Evolutionary conservation across 805 yeast genomes (phyloP).

Genomic region (Metschnikowia shivogae): DNA sequence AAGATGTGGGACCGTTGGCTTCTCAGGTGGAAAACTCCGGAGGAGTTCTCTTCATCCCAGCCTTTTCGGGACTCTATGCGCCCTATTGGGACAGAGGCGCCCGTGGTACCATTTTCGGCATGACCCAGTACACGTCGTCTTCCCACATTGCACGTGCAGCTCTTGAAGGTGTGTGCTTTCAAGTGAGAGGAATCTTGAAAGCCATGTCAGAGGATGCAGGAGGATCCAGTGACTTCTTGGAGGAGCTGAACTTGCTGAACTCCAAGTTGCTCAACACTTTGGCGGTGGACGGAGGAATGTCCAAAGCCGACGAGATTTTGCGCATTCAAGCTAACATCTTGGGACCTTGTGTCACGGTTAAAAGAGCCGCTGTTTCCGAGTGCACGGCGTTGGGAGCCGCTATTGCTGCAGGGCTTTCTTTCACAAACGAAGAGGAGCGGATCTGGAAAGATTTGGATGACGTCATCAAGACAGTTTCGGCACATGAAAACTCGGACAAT

Average conservation of each 20-base stretch:
- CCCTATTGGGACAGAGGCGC: slow-evolving; percentile 96
- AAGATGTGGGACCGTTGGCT: slow-evolving; percentile 88
- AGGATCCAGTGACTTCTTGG: slow-evolving; percentile 53
- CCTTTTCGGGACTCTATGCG: slow-evolving; percentile 89
- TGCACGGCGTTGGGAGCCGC: slow-evolving; percentile 97
- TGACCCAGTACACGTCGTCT: slow-evolving; percentile 89
- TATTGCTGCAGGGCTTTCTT: slow-evolving; percentile 82
- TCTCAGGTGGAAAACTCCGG: slow-evolving; percentile 76
- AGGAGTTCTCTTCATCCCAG: slow-evolving; percentile 93
- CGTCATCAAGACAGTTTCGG: slow-evolving; percentile 43
- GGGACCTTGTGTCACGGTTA: slow-evolving; percentile 81
- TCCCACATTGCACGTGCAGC: slow-evolving; percentile 94
- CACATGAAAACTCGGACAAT: slow-evolving; percentile 25
- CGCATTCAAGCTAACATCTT: slow-evolving; percentile 90
- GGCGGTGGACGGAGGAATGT: slow-evolving; percentile 95
- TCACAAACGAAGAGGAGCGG: slow-evolving; percentile 45
- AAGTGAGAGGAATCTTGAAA: slow-evolving; percentile 82
- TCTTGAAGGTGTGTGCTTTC: slow-evolving; percentile 91
- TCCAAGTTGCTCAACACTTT: slow-evolving; percentile 46
- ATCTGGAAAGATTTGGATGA: slow-evolving; percentile 77
- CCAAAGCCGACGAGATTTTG: slow-evolving; percentile 84
- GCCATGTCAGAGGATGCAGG: slow-evolving; percentile 89
- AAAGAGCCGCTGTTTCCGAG: slow-evolving; percentile 77
- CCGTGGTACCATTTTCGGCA: slow-evolving; percentile 88
- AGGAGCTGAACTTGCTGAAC: slow-evolving; percentile 47